phyloP scores from a whole-genome alignment of 495 filamentous ascomycete species.

The Hypomontagnella monticulosa region DNA sequence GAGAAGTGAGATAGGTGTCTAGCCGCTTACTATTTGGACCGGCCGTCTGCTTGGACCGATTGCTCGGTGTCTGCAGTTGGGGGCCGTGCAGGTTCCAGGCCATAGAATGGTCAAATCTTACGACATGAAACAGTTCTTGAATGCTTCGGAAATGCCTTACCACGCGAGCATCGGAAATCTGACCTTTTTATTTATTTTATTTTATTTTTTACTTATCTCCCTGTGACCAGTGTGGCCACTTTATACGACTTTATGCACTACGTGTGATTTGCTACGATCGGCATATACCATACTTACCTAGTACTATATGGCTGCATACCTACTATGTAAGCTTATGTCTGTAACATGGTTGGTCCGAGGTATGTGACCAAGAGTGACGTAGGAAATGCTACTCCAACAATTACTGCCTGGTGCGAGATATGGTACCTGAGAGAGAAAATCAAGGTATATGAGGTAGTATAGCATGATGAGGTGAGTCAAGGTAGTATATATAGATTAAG shows the following conservation, averaged over 20 bases:
- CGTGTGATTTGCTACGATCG: too few relatives aligned
- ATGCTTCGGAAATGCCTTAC: neutral
- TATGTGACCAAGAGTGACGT: slow-evolving; percentile 1
- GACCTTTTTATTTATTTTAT: neutral
- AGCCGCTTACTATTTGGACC: neutral
- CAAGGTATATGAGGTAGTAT: too few relatives aligned
- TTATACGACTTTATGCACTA: too few relatives aligned
- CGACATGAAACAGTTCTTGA: slow-evolving; percentile 16
- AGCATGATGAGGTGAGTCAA: neutral
- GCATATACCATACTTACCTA: too few relatives aligned
- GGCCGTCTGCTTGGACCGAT: neutral
- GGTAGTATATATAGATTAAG: neutral
- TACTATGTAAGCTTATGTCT: neutral
- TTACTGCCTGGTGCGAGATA: slow-evolving; percentile 4
- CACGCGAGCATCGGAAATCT: neutral
- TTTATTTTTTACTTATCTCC: too few relatives aligned
- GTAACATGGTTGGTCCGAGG: neutral
- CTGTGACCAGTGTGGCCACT: too few relatives aligned
- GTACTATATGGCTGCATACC: too few relatives aligned
- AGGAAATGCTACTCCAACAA: slow-evolving; percentile 1
- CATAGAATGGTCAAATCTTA: neutral
- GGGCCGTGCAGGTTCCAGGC: neutral
- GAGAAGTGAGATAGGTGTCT: neutral
- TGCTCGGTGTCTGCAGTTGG: slow-evolving; percentile 14
- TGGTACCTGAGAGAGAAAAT: neutral